Base-by-base conservation (phyloP, 2,329 filamentous ascomycete species). In the Juglanconis sp. region DNA sequence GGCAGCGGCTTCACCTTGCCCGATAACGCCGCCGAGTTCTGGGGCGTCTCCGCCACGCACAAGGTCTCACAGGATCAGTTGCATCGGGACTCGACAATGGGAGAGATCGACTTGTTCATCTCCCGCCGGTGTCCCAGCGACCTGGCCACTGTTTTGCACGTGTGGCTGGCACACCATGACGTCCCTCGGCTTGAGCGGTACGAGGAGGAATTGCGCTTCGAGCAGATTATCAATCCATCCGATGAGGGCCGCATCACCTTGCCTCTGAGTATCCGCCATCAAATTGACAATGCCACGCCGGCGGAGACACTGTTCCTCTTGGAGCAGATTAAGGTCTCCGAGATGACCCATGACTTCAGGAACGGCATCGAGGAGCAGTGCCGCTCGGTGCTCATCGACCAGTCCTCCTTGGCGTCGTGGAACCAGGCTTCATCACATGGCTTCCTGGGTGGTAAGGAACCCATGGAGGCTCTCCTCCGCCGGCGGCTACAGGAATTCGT, bases 111-210 rank as follows among this genome's bases (percentile, higher is more conserved):
- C 60, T 69, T 76, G n/a, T 75, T 71, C 61, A 66, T 76, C 35
- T 76, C 74, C 1, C 66, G 69, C 9, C 72, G 71, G 30, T 67
- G 68, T 7, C 69, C 71, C 1, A 70, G 70, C 52, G 68, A 74
- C 38, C 56, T 68, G 5, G 62, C 63, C 31, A 72, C 72, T 2
- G 64, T 74, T 36, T 61, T 76, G 10, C 74, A 76, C 59, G 71
- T 73, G 4, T 76, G 72, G 69, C 64, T 76, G 11, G 74, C 74
- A 5, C 74, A 76, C 56, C 68, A 71, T 48, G 71, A 71, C 1
- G 66, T 73, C 17, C 61, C 71, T 1, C 69, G 74, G 1, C 63
- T 69, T 10, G 65, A 71, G 38, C 68, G 74, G n/a, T 72, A 70
- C 52, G 68, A 72, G 50, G 63, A 71, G 30, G 73, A 75, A 60